Evolutionary conservation across 1,284 basidiomycete genomes (phyloP), one percentile per base, ranked within the genome.

Genomic region (Moesziomyces sp.): DNA sequence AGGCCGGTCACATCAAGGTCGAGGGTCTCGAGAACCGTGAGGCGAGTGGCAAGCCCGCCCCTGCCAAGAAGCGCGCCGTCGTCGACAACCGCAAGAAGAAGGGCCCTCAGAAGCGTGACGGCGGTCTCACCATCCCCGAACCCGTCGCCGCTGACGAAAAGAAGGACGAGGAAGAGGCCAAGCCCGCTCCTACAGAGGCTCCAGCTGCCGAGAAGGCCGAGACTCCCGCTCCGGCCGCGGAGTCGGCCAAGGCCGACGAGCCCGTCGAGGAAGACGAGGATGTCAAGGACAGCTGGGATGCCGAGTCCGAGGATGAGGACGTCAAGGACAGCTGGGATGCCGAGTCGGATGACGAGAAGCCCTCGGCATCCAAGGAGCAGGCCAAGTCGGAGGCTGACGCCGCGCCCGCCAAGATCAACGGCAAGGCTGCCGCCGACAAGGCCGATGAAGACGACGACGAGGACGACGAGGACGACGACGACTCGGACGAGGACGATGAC

Each of bases 31-130:
- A 87, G 24, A 88, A 86, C 51, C 86, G 85, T 59, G 87, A 85
- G 5, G 85, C 86, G 34, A 78, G 85, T 48, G 71, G 78, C 26
- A 69, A 71, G 57, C 60, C 66, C n/a, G 48, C 62, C 13, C 50
- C 56, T 28, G 84, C 85, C 64, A 86, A 85, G 54, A 86, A 86
- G 67, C 84, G 88, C 19, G 91, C 91, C 82, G 89, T 91, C 26
- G 88, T 91, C 13, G 97, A 95, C 84, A 90, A 90, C 64, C 90
- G 88, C 79, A 91, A 91, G 84, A 96, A 95, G 87, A 93, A 92
- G 81, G 56, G 77, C 72, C 87, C 92, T 90, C 81, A 88, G 85
- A 62, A 70, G 54, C 69, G 68, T n/a, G 74, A 71, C 6, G 72
- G 72, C 34, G 72, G 72, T 50, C 66, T 74, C 50, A 67, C 63